Base-by-base conservation (phyloP, 495 filamentous ascomycete species). In the Aspergillus baeticus region DNA sequence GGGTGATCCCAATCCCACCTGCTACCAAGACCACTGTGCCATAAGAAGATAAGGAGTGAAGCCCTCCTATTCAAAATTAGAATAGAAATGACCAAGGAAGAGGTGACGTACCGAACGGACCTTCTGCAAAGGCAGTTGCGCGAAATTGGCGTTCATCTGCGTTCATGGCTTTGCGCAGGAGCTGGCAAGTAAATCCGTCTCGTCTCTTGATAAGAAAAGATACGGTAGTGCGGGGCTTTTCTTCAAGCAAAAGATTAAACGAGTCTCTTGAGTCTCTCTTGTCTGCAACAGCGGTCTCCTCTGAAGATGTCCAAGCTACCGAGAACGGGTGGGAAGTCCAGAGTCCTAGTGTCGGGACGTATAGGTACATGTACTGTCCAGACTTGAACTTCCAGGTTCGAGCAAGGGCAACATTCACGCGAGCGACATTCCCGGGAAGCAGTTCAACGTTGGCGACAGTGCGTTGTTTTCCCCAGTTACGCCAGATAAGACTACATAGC, bases 321-420 rank as follows among this genome's bases (percentile, higher is more conserved):
- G 79, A 81, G 60, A 85, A 85, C 1, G 82, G 82, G 60, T 85
- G 82, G 15, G 78, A 81, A 1, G 80, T 78, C 75, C 75, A 82
- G 14, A 79, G 63, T 0, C 75, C 71, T 17, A 84, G 42, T 5
- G 64, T 68, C 0, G 82, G 82, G 38, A 84, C 67, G 63, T 84
- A 85, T 2, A 81, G 70, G 61, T 83, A 82, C 55, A 82, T 79
- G 64, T 83, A 77, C 59, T 78, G 79, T 13, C 82, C 82, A 0
- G 82, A 72, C 3, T 65, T 67, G 63, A 78, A 78, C 11, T 57
- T 66, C 75, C 78, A 83, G 2, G 81, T 67, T 14, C 81, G 68
- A 1, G 69, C 69, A 10, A 83, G 67, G 10, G 75, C 66, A 21
- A 83, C 72, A 21, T 78, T 80, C 10, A 84, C 79, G 6, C 71